Conservation (phyloP, 2,329 filamentous ascomycete species). For the Colletotrichum falcatum region DNA sequence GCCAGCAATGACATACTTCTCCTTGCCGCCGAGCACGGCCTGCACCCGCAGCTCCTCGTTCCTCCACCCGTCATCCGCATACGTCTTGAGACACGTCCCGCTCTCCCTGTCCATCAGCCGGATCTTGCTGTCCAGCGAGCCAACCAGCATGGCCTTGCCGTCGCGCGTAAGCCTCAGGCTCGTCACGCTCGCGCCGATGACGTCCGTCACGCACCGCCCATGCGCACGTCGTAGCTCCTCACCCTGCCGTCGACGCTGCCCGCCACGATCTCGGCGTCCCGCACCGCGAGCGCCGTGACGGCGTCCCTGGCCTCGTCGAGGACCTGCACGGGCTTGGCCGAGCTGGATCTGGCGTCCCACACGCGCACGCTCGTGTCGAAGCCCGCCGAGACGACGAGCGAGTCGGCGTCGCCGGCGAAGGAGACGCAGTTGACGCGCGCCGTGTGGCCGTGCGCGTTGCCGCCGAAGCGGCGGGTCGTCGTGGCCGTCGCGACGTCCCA, state of each 20-base stretch:
- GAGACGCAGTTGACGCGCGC: slow-evolving; percentile 81
- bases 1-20: slow-evolving; percentile 83
- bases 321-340: slow-evolving; percentile 75
- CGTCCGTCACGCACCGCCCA: slow-evolving; percentile 76
- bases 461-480: slow-evolving; percentile 80
- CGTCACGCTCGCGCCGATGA: slow-evolving; percentile 79
- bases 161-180: slow-evolving; percentile 78
- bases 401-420: slow-evolving; percentile 82
- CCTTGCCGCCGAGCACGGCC: slow-evolving; percentile 79
- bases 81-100: slow-evolving; percentile 80
- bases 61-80: slow-evolving; percentile 66
- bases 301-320: slow-evolving; percentile 80
- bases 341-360: slow-evolving; percentile 74
- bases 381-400: slow-evolving; percentile 77
- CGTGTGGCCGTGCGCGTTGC: slow-evolving; percentile 71
- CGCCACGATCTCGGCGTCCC: slow-evolving; percentile 71
- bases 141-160: slow-evolving; percentile 79
- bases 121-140: slow-evolving; percentile 80
- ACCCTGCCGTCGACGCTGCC: slow-evolving; percentile 89
- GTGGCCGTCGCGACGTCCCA: slow-evolving; percentile 91
- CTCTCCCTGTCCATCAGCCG: slow-evolving; percentile 83
- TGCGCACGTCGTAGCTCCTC: slow-evolving; percentile 84
- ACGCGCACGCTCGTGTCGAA: slow-evolving; percentile 82
- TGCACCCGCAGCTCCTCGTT: slow-evolving; percentile 82
- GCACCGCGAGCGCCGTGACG: slow-evolving; percentile 64